A percentile compares a stretch with the other conserved stretches of the same genome.
Conservation (phyloP, 257 asterid species). For the Plantago elongata region DNA sequence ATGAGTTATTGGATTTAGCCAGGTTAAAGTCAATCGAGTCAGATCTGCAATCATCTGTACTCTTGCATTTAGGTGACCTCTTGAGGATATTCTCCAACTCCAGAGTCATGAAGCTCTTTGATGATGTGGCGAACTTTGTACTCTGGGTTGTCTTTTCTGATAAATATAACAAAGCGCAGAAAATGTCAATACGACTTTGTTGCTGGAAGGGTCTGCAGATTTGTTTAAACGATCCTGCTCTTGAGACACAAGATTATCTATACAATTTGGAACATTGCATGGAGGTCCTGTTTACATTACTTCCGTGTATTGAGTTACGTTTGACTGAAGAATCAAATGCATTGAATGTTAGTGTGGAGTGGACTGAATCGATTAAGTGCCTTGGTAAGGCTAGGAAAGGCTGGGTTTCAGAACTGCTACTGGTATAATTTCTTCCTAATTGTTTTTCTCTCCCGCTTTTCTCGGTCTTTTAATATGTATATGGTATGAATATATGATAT, state of each 20-base stretch:
- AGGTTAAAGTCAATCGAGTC: slow-evolving; percentile 78
- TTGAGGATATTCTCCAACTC: slow-evolving; percentile 66
- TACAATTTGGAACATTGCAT: slow-evolving; percentile 63
- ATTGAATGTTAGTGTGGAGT: slow-evolving; percentile 42
- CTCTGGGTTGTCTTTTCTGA: slow-evolving; percentile 46
- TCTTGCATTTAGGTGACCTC: slow-evolving; percentile 61
- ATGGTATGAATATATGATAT: neutral
- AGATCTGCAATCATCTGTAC: slow-evolving; percentile 66
- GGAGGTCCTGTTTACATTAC: slow-evolving; percentile 56
- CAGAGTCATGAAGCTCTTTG: slow-evolving; percentile 64
- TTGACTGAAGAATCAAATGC: slow-evolving; percentile 27
- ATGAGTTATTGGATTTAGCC: slow-evolving; percentile 66
- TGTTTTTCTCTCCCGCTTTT: neutral
- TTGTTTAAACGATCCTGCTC: slow-evolving; percentile 51
- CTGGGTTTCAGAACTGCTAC: slow-evolving; percentile 69
- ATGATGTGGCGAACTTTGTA: slow-evolving; percentile 59
- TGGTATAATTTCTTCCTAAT: slow-evolving; percentile 38
- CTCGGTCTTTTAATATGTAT: slow-evolving; percentile 9
- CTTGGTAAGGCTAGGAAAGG: slow-evolving; percentile 69
- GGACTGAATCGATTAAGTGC: slow-evolving; percentile 78
- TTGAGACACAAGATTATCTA: slow-evolving; percentile 38
- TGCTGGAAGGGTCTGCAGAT: slow-evolving; percentile 86
- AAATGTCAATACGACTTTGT: slow-evolving; percentile 53
- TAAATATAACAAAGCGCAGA: slow-evolving; percentile 35
- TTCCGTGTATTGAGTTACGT: slow-evolving; percentile 44